Conservation (phyloP, 2,329 filamentous ascomycete species). For the Ophiostoma tasmaniense region DNA sequence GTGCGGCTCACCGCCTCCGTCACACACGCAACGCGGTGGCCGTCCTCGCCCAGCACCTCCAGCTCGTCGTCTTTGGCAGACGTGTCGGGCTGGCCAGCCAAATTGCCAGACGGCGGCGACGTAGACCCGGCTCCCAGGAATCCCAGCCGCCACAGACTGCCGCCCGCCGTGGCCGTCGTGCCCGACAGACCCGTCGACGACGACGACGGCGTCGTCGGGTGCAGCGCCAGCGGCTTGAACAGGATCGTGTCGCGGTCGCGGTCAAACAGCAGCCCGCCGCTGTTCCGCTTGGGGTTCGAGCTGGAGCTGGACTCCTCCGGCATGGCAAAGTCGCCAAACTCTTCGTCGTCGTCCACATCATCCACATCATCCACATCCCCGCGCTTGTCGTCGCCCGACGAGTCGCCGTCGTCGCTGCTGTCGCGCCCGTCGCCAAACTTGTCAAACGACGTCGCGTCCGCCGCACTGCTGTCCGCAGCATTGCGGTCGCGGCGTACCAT, state of each 20-base stretch:
- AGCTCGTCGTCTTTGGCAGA: conserved; percentile 21
- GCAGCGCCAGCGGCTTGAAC: conserved; percentile 46
- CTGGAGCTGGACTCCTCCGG: conserved; percentile 34
- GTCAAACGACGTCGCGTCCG: conserved; percentile 19
- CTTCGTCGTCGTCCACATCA: conserved; percentile 49
- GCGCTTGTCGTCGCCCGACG: conserved; percentile 24
- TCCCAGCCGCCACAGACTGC: conserved; percentile 39
- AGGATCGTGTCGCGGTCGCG: conserved; percentile 36
- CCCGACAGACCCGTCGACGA: not conserved
- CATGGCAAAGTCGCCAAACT: conserved; percentile 62
- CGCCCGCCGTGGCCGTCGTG: not conserved
- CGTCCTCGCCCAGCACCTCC: conserved; percentile 32
- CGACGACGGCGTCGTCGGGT: conserved; percentile 31
- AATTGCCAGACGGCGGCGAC: not conserved
- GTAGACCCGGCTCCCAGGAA: conserved; percentile 20
- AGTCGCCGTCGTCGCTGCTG: conserved; percentile 13
- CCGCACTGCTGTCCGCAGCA: not conserved
- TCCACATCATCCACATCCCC: conserved; percentile 38
- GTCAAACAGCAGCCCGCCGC: conserved; percentile 21
- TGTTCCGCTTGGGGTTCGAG: not conserved
- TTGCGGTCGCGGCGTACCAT: conserved; percentile 24
- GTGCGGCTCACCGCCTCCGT: conserved; percentile 47
- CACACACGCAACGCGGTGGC: conserved; percentile 36
- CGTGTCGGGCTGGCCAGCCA: not conserved
- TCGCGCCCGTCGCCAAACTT: conserved; percentile 30